phyloP scores from a whole-genome alignment of 768 basidiomycete genomes.

The Mycena albidolilacea region DNA sequence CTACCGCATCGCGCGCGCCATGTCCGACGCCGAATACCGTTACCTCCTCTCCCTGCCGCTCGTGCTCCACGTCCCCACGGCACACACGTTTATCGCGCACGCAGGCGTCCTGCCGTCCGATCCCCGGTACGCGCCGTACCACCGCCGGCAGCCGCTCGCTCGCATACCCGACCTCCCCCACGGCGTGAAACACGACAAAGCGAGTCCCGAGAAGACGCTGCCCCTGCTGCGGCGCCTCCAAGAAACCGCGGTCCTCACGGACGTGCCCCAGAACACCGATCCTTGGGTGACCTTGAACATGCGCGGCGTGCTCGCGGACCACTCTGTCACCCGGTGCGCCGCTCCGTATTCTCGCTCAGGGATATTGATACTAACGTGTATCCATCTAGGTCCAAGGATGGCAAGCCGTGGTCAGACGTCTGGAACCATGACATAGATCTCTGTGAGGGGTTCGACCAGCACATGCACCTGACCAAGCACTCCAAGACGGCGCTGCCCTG shows the following conservation, averaged over 20 bases:
- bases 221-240: slow-evolving; percentile 67
- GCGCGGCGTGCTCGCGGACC: slow-evolving; percentile 65
- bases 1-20: slow-evolving; percentile 78
- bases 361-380: neutral
- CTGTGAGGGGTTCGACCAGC: slow-evolving; percentile 66
- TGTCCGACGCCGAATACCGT: slow-evolving; percentile 73
- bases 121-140: slow-evolving; percentile 64
- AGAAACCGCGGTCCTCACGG: slow-evolving; percentile 75
- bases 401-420: slow-evolving; percentile 81
- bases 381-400: slow-evolving; percentile 53
- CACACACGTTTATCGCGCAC: slow-evolving; percentile 86
- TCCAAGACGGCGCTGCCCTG: slow-evolving; percentile 64
- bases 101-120: slow-evolving; percentile 86
- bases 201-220: slow-evolving; percentile 37
- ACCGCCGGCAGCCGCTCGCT: slow-evolving; percentile 80
- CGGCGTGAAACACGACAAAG: slow-evolving; percentile 24
- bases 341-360: neutral
- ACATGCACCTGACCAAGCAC: slow-evolving; percentile 37
- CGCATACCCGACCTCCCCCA: slow-evolving; percentile 61
- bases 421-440: slow-evolving; percentile 79
- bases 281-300: slow-evolving; percentile 87
- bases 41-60: slow-evolving; percentile 86
- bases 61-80: slow-evolving; percentile 78
- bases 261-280: slow-evolving; percentile 82
- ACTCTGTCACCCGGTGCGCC: slow-evolving; percentile 60